Conservation (phyloP, 345 rosid species). For the Eutrema heterophyllum region DNA sequence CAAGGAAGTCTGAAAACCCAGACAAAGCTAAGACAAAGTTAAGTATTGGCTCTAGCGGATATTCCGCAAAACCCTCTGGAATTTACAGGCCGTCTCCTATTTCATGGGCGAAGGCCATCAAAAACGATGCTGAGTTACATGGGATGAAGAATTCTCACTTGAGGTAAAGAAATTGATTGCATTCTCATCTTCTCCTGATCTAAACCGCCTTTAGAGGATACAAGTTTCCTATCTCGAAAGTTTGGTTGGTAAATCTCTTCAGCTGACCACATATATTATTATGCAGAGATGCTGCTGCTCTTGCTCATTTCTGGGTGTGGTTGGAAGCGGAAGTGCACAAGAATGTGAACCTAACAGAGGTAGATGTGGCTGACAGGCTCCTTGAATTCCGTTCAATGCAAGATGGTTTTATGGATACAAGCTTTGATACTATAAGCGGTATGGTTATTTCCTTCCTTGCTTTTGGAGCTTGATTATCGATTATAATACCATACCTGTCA, state of each 20-base stretch:
- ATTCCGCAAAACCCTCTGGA: conserved; percentile 47
- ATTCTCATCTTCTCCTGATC: neutral
- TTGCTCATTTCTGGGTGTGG: conserved; percentile 93
- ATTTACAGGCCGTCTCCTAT: conserved; percentile 75
- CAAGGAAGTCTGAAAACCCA: conserved; percentile 30
- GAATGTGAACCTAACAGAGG: conserved; percentile 68
- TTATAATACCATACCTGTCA: neutral
- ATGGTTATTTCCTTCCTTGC: conserved; percentile 26
- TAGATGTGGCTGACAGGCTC: conserved; percentile 80
- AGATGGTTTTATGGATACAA: conserved; percentile 83
- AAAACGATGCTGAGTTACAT: conserved; percentile 72
- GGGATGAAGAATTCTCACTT: conserved; percentile 88
- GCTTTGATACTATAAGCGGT: conserved; percentile 98
- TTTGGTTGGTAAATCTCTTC: conserved; percentile 1
- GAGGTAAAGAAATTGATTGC: conserved; percentile 42
- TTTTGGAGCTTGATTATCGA: conserved; percentile 6
- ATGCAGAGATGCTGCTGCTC: conserved; percentile 93
- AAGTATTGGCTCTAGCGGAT: conserved; percentile 31
- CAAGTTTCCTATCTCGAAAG: too few species aligned
- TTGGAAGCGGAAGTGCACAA: conserved; percentile 71
- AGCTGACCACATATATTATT: neutral
- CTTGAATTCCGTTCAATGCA: conserved; percentile 82
- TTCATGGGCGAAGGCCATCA: conserved; percentile 77
- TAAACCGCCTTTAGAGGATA: neutral
- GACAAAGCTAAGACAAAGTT: conserved; percentile 30